These are phyloP conservation scores for Wickerhamomyces ciferrii DNA, from an alignment of 805 yeast species.

Conservation along the genomic window DNA sequence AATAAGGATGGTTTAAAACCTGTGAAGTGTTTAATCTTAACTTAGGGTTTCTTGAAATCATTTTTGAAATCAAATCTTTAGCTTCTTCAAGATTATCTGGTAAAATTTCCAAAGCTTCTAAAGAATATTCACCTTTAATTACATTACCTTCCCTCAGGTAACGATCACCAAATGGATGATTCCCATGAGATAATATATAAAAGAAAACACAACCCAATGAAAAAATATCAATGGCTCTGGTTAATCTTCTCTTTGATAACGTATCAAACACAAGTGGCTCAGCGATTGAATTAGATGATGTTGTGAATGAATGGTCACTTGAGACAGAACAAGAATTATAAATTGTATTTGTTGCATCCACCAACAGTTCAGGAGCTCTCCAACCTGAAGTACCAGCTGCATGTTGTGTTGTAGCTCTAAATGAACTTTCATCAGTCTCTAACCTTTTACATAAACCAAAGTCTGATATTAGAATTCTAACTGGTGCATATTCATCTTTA, in stretches of 20 bases:
- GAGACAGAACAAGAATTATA: conserved; percentile 8
- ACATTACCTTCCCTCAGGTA: conserved; percentile 87
- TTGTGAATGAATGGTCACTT: conserved; percentile 19
- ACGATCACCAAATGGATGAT: conserved; percentile 94
- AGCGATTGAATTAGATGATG: conserved; percentile 20
- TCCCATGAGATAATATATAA: conserved; percentile 76
- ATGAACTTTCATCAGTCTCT: conserved; percentile 89
- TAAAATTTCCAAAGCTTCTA: conserved; percentile 15
- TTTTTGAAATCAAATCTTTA: conserved; percentile 59
- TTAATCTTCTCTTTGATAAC: conserved; percentile 52
- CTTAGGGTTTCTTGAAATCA: conserved; percentile 68
- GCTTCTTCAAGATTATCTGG: conserved; percentile 56
- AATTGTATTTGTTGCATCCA: conserved; percentile 27
- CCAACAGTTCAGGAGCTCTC: conserved; percentile 90
- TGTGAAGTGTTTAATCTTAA: conserved; percentile 64
- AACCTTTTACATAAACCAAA: conserved; percentile 92
- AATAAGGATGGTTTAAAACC: conserved; percentile 80
- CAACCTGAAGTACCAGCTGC: conserved; percentile 98
- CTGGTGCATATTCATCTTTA: conserved; percentile 30
- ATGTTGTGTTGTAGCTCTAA: conserved; percentile 85
- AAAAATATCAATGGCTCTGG: conserved; percentile 89
- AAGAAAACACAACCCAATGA: conserved; percentile 93
- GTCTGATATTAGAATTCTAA: conserved; percentile 82
- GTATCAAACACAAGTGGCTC: conserved; percentile 33
- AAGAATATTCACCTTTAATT: conserved; percentile 52